Evolutionary conservation across 352 stramenopile species (phyloP).

Genomic region (Pythium aristosporum): DNA sequence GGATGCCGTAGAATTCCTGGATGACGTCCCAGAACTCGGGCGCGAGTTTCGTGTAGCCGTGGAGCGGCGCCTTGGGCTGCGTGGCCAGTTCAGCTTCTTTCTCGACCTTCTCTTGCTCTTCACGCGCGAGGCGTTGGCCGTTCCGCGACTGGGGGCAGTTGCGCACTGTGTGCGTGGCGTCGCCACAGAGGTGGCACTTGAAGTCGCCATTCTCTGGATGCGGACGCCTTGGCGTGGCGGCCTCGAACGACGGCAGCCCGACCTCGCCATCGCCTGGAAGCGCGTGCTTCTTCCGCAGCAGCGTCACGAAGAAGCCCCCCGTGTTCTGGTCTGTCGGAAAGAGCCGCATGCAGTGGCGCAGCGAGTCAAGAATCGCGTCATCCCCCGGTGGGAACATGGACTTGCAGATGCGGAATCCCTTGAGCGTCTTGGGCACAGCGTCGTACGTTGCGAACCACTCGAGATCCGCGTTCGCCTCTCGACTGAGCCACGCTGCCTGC

Average conservation of each 20-base stretch:
- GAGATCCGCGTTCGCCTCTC: conserved; percentile 32
- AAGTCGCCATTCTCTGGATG: conserved; percentile 30
- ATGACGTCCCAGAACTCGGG: conserved; percentile 58
- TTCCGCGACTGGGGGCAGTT: conserved; percentile 42
- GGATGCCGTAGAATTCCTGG: conserved; percentile 63
- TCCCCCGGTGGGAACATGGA: conserved; percentile 85
- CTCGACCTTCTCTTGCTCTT: conserved; percentile 22
- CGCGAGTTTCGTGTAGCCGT: conserved; percentile 54
- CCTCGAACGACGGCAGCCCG: conserved; percentile 50
- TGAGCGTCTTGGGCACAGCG: conserved; percentile 48
- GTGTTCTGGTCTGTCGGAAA: conserved; percentile 98
- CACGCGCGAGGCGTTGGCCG: conserved; percentile 26
- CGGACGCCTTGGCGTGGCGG: conserved; percentile 17
- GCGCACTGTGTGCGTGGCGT: conserved; percentile 35
- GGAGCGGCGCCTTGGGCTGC: conserved; percentile 25
- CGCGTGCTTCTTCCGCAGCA: conserved; percentile 84
- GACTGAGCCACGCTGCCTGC: conserved; percentile 66
- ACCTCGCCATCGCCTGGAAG: conserved; percentile 36
- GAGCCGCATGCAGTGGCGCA: conserved; percentile 90
- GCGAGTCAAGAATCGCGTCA: conserved; percentile 34
- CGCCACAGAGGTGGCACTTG: conserved; percentile 30
- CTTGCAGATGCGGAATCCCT: conserved; percentile 54
- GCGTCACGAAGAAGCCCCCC: conserved; percentile 97
- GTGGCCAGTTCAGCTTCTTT: conserved; percentile 17
- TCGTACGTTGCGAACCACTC: conserved; percentile 65